A percentile compares a stretch with the other conserved stretches of the same genome.
phyloP scores from a whole-genome alignment of 2,329 filamentous ascomycete species.

The Myriosclerotinia duriaeana region DNA sequence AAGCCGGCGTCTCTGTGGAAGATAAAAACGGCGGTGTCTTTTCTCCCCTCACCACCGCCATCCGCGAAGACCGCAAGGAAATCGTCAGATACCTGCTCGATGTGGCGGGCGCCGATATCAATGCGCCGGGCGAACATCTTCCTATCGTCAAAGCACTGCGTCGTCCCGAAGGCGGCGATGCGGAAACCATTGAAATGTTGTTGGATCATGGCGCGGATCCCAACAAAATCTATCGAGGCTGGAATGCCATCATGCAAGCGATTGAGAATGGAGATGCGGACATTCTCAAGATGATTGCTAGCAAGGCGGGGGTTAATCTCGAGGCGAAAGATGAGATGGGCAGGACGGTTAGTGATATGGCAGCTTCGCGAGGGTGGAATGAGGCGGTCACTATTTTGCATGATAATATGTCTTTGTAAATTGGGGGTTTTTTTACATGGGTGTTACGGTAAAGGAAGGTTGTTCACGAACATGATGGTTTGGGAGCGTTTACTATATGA shows the following conservation, averaged over 20 bases:
- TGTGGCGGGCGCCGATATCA: slow-evolving; percentile 62
- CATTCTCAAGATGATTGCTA: slow-evolving; percentile 53
- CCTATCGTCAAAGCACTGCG: slow-evolving; percentile 69
- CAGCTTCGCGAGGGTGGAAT: slow-evolving; percentile 56
- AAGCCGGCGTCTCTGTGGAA: slow-evolving; percentile 57
- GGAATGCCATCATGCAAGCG: slow-evolving; percentile 65
- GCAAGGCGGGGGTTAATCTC: slow-evolving; percentile 52
- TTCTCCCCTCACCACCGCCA: slow-evolving; percentile 65
- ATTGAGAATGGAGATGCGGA: slow-evolving; percentile 61
- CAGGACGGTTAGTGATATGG: slow-evolving; percentile 57
- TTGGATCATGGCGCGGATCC: slow-evolving; percentile 64
- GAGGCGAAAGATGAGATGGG: slow-evolving; percentile 54
- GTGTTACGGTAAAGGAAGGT: no score
- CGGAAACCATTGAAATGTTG: slow-evolving; percentile 61
- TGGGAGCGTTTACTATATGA: no score
- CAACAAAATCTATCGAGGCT: slow-evolving; percentile 65
- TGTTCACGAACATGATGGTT: neutral
- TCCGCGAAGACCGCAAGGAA: slow-evolving; percentile 60
- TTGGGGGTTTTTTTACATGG: no score
- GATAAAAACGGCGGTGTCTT: slow-evolving; percentile 73
- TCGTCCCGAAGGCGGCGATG: slow-evolving; percentile 54
- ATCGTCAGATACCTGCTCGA: slow-evolving; percentile 63
- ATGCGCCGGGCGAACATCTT: slow-evolving; percentile 67
- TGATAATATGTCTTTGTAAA: slow-evolving; percentile 23
- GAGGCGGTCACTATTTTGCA: slow-evolving; percentile 47